Percentiles rank a stretch among this genome's conserved stretches.
These are phyloP conservation scores for Neurospora africana DNA, from an alignment of 495 filamentous ascomycete species.

Conservation along the genomic window DNA sequence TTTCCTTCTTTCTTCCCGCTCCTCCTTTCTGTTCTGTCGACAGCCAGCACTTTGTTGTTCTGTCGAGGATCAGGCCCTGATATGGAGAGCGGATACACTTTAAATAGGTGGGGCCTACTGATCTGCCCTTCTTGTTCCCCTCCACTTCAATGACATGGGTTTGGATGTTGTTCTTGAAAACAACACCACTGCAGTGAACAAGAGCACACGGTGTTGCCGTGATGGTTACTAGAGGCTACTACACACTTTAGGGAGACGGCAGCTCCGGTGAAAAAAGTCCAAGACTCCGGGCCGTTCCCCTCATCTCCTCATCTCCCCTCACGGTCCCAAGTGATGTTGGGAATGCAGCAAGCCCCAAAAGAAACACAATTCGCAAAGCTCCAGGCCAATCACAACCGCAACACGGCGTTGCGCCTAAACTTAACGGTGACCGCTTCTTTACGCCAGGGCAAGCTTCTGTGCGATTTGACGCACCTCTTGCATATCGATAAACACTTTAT, in stretches of 20 bases:
- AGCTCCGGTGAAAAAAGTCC: background rate
- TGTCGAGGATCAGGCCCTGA: background rate
- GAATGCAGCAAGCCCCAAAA: background rate
- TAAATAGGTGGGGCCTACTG: background rate
- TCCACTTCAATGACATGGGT: background rate
- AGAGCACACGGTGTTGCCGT: background rate
- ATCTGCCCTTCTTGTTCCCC: background rate
- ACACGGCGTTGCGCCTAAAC: slow-evolving; percentile 20
- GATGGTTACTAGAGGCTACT: background rate
- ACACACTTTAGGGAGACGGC: background rate
- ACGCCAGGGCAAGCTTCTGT: background rate
- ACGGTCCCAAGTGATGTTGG: background rate
- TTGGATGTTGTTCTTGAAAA: background rate
- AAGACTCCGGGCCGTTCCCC: background rate
- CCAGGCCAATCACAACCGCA: slow-evolving; percentile 10
- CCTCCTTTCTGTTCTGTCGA: background rate
- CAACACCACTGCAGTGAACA: background rate
- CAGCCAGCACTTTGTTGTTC: background rate
- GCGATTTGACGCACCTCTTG: background rate
- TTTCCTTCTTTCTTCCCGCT: background rate
- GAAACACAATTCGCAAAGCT: background rate
- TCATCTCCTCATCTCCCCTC: background rate
- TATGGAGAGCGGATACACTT: background rate
- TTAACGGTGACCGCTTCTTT: slow-evolving; percentile 16
- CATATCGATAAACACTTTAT: background rate